Base-by-base conservation (phyloP, 768 basidiomycete genomes). In the Leccinum aurantiacum region DNA sequence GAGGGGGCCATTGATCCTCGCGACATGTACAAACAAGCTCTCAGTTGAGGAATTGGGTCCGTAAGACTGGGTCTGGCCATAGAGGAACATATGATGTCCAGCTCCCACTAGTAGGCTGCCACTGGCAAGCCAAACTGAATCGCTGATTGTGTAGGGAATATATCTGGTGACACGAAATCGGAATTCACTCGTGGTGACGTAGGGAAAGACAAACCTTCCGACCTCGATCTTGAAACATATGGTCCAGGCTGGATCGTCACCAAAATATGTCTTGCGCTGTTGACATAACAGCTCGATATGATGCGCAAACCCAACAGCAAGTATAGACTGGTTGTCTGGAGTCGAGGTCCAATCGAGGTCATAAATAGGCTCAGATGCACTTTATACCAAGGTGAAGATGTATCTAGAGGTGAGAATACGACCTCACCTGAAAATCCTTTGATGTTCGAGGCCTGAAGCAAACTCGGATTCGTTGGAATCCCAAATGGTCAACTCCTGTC, bases 291-390 rank as follows among this genome's bases (percentile, higher is more conserved):
- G 75, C 56, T 94, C 87, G 2, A 96, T 78, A 52, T 85, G 86
- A 63, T 87, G 84, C 15, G 82, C 71, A 71, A 93, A 95, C 24
- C 95, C 95, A 22, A 97, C 87, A 3, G 95, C 94, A 38, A 96
- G 82, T 56, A 96, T 92, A 8, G 94, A 96, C 68, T 94, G 91
- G 63, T 84, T 83, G 70, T 93, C 91, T 0, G 90, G 89, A 3
- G 94, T 95, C 17, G 94, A 89, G 33, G 90, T 91, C 95, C 95
- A 97, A 71, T 96, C 94, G 24, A 97, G 80, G 67, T 95, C 93
- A 59, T 86, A 82, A 47, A 97, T 84, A 17, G 77, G 77, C 66
- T 91, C 88, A 17, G 77, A 72, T 37, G 72, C 65, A 60, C 67
- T 69, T 61, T 37, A 31, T 37, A 44, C 27, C 14, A 27, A 37